phyloP scores from a whole-genome alignment of 352 stramenopile species.

The Globisporangium sylvaticum region DNA sequence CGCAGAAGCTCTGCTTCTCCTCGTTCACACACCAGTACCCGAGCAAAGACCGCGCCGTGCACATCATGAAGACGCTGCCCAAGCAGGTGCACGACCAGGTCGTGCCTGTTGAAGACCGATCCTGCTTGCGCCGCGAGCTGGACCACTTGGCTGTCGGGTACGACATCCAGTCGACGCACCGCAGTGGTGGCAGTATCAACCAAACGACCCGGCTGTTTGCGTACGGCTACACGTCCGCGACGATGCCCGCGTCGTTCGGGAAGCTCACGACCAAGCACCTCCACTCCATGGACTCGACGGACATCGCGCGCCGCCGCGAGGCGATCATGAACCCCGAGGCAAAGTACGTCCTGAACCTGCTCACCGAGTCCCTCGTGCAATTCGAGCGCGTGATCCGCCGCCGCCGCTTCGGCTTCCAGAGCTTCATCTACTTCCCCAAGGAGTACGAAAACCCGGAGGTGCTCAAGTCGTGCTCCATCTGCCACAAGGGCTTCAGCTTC shows the following conservation, averaged over 20 bases:
- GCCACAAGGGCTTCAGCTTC: slow-evolving; percentile 41
- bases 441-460: slow-evolving; percentile 25
- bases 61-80: slow-evolving; percentile 59
- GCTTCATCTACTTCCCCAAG: slow-evolving; percentile 60
- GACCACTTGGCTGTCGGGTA: slow-evolving; percentile 55
- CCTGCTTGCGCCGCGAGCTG: slow-evolving; percentile 34
- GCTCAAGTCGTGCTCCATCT: slow-evolving; percentile 39
- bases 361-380: slow-evolving; percentile 46
- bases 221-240: slow-evolving; percentile 44
- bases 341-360: slow-evolving; percentile 31
- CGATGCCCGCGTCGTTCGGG: slow-evolving; percentile 27
- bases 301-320: slow-evolving; percentile 29
- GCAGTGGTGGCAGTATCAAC: slow-evolving; percentile 22
- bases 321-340: slow-evolving; percentile 50
- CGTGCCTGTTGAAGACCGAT: slow-evolving; percentile 31
- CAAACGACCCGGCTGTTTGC: slow-evolving; percentile 43
- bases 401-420: slow-evolving; percentile 62
- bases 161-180: slow-evolving; percentile 34
- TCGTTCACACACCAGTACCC: slow-evolving; percentile 43
- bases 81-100: slow-evolving; percentile 57
- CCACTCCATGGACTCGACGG: slow-evolving; percentile 19
- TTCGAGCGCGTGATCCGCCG: slow-evolving; percentile 59
- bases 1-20: slow-evolving; percentile 53
- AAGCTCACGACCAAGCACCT: slow-evolving; percentile 23
- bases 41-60: slow-evolving; percentile 37